Conservation (phyloP, 2,329 filamentous ascomycete genomes). For the Paradendryphiella salina region DNA sequence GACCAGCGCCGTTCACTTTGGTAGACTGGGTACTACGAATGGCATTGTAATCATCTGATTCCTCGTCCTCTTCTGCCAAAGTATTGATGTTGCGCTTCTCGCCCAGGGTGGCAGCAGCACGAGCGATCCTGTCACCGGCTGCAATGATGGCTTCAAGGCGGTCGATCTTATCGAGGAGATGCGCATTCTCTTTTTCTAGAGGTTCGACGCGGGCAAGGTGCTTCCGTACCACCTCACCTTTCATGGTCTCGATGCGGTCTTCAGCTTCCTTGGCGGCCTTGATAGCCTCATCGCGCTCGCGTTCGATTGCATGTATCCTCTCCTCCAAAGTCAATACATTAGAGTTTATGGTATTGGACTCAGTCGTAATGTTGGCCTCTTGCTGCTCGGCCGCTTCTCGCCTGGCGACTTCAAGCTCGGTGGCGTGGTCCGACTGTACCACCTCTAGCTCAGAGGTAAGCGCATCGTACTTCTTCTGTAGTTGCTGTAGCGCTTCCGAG, state of each 20-base stretch:
- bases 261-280: constrained; percentile 33
- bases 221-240: constrained; percentile 42
- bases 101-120: constrained; percentile 41
- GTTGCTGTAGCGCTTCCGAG: constrained; percentile 37
- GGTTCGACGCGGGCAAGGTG: constrained; percentile 43
- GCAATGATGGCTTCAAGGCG: constrained; percentile 42
- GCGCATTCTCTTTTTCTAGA: constrained; percentile 38
- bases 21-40: constrained; percentile 4
- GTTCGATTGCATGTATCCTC: constrained; percentile 17
- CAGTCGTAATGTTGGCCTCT: constrained; percentile 20
- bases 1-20: constrained; percentile 11
- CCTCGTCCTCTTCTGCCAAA: constrained; percentile 37
- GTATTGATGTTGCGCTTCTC: constrained; percentile 41
- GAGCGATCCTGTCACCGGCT: constrained; percentile 43
- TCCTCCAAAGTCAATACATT: constrained; percentile 19
- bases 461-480: constrained; percentile 41
- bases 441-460: constrained; percentile 29
- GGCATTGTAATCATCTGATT: constrained; percentile 17
- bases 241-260: constrained; percentile 43
- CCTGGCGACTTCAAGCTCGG: constrained; percentile 28
- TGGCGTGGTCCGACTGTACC: constrained; percentile 21
- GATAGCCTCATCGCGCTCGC: constrained; percentile 28
- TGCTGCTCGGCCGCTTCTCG: constrained; percentile 24
- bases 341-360: constrained; percentile 15
- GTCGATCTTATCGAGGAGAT: constrained; percentile 40